Conservation (phyloP, 768 basidiomycete species). For the Hemileccinum rubropunctum region DNA sequence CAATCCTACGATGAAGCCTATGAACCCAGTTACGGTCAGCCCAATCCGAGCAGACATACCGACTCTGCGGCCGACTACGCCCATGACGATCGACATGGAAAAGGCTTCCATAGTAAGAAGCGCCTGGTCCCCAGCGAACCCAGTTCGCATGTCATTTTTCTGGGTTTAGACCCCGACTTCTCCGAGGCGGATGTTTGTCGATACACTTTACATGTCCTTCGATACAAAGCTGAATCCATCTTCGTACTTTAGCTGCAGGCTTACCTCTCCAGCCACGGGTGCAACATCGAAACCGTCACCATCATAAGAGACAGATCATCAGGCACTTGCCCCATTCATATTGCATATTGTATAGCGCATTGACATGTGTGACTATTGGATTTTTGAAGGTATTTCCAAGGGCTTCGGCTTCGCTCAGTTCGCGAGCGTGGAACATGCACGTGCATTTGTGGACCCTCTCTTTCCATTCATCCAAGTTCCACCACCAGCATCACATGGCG, state of each 20-base stretch:
- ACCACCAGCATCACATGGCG: conserved; percentile 86
- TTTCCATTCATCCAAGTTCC: conserved; percentile 92
- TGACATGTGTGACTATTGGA: conserved; percentile 67
- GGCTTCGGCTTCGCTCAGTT: conserved; percentile 98
- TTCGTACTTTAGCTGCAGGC: conserved; percentile 64
- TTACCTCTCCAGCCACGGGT: conserved; percentile 69
- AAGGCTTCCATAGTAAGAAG: conserved; percentile 58
- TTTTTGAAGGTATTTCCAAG: conserved; percentile 86
- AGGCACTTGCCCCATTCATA: conserved; percentile 87
- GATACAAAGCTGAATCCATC: conserved; percentile 36
- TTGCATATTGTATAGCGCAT: conserved; percentile 63
- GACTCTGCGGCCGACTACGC: conserved; percentile 44
- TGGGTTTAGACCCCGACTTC: conserved; percentile 90
- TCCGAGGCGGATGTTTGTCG: conserved; percentile 88
- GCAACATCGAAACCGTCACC: conserved; percentile 82
- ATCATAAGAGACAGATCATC: conserved; percentile 96
- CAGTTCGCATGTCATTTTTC: conserved; percentile 91
- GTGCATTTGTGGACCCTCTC: conserved; percentile 85
- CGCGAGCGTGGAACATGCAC: conserved; percentile 78
- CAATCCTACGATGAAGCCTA: conserved; percentile 50
- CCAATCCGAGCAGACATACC: conserved; percentile 28
- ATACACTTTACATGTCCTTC: conserved; percentile 34
- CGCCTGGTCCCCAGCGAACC: conserved; percentile 81
- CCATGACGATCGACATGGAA: conserved; percentile 47
- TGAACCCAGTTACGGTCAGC: conserved; percentile 32